These are phyloP conservation scores for Davidsoniella eucalypti DNA, from an alignment of 2,329 filamentous ascomycete species.

Conservation along the genomic window DNA sequence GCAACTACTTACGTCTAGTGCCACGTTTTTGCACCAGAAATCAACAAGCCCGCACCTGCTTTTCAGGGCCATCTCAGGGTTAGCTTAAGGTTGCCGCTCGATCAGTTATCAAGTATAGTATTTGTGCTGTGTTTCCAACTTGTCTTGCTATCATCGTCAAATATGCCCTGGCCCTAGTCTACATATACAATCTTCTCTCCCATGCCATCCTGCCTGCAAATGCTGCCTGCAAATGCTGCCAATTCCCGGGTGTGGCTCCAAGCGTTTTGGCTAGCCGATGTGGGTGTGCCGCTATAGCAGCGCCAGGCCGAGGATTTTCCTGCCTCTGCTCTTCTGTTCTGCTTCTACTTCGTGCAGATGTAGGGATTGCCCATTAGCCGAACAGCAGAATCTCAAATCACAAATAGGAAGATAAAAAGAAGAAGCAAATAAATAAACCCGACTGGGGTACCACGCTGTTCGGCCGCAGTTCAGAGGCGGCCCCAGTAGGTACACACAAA, in stretches of 20 bases:
- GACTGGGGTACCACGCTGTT: background rate
- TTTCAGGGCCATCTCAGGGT: background rate
- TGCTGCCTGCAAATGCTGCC: conserved; percentile 10
- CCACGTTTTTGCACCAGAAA: background rate
- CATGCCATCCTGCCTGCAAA: conserved; percentile 9
- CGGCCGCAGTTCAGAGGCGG: too few species aligned
- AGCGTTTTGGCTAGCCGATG: background rate
- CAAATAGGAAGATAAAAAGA: background rate
- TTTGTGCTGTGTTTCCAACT: too few species aligned
- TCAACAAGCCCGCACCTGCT: background rate
- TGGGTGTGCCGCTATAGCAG: too few species aligned
- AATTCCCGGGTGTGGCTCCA: background rate
- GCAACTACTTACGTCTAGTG: conserved; percentile 10
- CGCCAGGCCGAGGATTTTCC: background rate
- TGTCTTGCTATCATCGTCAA: too few species aligned
- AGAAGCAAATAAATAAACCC: background rate
- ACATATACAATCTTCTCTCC: background rate
- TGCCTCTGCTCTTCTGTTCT: background rate
- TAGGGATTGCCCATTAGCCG: background rate
- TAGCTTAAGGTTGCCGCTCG: too few species aligned
- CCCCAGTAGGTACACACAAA: too few species aligned
- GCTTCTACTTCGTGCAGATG: background rate
- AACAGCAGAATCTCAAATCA: too few species aligned
- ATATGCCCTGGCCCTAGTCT: background rate
- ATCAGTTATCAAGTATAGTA: too few species aligned